These are phyloP conservation scores for Themeda triandra DNA, from an alignment of 176 grass and related monocot species.

Conservation along the genomic window DNA sequence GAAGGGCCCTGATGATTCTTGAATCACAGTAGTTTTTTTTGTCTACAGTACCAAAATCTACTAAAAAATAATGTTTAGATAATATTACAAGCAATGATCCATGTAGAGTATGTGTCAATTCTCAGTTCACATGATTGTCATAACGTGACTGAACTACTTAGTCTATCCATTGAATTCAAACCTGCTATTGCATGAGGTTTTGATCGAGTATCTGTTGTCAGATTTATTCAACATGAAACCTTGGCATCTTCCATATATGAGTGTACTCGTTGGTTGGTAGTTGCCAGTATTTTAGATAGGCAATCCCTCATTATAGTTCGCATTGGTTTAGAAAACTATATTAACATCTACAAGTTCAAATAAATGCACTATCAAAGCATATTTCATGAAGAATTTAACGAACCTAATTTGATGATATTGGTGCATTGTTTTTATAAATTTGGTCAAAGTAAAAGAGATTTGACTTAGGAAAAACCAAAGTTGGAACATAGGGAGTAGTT, in stretches of 20 bases:
- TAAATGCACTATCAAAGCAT: not conserved
- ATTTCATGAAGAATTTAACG: not conserved
- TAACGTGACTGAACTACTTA: not conserved
- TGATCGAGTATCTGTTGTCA: not conserved
- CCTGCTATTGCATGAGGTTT: not conserved
- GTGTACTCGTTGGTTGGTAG: not conserved
- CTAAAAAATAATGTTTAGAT: not conserved
- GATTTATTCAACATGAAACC: not conserved
- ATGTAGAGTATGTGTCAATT: not conserved
- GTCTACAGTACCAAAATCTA: not conserved
- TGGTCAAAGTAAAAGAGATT: not conserved
- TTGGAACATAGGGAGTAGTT: not conserved
- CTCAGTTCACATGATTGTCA: not conserved
- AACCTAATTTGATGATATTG: not conserved
- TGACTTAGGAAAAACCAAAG: not conserved
- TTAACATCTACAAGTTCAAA: no score
- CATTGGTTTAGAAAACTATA: not conserved
- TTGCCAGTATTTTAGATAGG: not conserved
- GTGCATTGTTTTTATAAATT: not conserved
- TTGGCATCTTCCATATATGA: not conserved
- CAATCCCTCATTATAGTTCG: not conserved
- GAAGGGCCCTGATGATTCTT: not conserved
- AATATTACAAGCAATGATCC: not conserved
- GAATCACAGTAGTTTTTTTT: not conserved
- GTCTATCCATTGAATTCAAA: not conserved